Percentiles rank a stretch among this genome's conserved stretches.
Evolutionary conservation across 768 basidiomycete genomes (phyloP).

Genomic region (Multifurca ochricompacta): DNA sequence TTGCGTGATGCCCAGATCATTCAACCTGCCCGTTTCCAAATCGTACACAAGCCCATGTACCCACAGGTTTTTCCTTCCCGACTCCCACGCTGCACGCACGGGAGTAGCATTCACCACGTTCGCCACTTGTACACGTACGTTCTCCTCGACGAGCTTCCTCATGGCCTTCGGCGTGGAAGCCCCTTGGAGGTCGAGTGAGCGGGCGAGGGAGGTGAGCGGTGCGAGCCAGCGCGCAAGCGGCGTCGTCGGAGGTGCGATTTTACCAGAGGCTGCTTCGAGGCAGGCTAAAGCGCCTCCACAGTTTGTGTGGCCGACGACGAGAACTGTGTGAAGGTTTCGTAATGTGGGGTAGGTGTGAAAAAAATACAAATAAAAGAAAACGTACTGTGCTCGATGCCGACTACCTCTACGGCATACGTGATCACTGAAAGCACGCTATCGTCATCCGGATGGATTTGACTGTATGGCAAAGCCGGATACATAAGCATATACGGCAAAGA

Average conservation of each 20-base stretch:
- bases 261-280: constrained; percentile 34
- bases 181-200: constrained; percentile 37
- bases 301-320: constrained; percentile 75
- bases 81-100: constrained; percentile 25
- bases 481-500: neutral
- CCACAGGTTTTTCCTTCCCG: constrained; percentile 34
- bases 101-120: constrained; percentile 23
- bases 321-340: constrained; percentile 48
- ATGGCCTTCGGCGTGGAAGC: constrained; percentile 31
- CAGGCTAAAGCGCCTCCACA: constrained; percentile 73
- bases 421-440: constrained; percentile 65
- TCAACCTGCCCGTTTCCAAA: constrained; percentile 26
- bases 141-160: constrained; percentile 17
- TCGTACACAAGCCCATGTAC: constrained; percentile 48
- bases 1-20: constrained; percentile 23
- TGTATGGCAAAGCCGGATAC: too few relatives aligned
- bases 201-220: constrained; percentile 52
- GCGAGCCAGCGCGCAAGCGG: constrained; percentile 66
- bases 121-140: constrained; percentile 24
- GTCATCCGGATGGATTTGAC: constrained; percentile 70
- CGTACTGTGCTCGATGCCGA: constrained; percentile 74
- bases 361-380: constrained; percentile 28
- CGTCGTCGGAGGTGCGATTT: constrained; percentile 27
- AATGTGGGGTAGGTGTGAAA: constrained; percentile 2
- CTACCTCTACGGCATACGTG: constrained; percentile 58